Evolutionary conservation across 2,329 filamentous ascomycete species (phyloP).

Genomic region (Sporothrix mexicana): DNA sequence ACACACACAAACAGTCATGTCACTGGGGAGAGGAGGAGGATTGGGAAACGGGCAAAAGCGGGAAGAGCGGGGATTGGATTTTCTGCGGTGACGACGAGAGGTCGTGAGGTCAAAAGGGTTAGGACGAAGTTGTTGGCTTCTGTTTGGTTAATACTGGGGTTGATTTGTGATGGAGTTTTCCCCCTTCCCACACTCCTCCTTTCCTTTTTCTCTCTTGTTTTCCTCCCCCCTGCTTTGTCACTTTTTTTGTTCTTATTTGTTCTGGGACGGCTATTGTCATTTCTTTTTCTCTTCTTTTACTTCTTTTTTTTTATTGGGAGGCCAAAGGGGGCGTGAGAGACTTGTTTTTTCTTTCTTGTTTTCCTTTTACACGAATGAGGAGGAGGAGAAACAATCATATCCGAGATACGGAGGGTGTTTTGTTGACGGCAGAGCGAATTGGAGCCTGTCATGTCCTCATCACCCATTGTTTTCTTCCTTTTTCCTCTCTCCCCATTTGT

Average conservation of each 20-base stretch:
- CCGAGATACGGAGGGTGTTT: background rate
- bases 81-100: too few relatives aligned
- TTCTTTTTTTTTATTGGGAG: conserved; percentile 30
- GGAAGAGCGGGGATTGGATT: conserved; percentile 21
- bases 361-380: background rate
- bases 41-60: background rate
- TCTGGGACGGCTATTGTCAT: conserved; percentile 35
- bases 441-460: background rate
- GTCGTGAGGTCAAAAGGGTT: background rate
- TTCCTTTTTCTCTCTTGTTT: background rate
- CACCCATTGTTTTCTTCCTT: conserved; percentile 2
- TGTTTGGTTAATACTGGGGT: conserved; percentile 16
- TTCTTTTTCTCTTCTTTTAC: conserved; percentile 24
- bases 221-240: background rate
- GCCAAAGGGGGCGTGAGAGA: conserved; percentile 30
- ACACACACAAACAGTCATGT: background rate
- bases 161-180: background rate
- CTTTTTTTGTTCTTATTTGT: conserved; percentile 25
- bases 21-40: background rate
- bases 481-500: background rate
- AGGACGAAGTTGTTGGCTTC: conserved; percentile 4
- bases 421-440: background rate
- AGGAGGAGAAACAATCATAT: background rate
- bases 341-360: background rate
- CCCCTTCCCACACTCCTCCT: background rate